Evolutionary conservation across 306 rosid species (phyloP).

Genomic region (Rubus idaeus): DNA sequence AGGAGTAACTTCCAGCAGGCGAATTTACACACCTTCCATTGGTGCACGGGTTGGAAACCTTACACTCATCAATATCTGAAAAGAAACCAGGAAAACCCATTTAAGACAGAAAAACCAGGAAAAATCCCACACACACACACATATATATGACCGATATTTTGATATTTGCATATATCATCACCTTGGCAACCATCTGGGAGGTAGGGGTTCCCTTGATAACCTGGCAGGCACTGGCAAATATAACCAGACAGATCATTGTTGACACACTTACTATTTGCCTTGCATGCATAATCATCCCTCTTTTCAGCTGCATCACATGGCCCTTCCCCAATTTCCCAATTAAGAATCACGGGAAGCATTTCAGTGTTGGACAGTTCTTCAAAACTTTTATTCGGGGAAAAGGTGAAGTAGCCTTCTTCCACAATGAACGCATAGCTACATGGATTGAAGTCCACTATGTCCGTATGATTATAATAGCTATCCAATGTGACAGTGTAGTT

Average conservation of each 20-base stretch:
- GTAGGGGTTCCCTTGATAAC: conserved; percentile 10
- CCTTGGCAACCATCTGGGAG: conserved; percentile 8
- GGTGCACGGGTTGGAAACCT: conserved; percentile 7
- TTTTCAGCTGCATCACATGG: background rate
- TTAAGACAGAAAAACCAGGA: too few species aligned
- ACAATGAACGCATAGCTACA: background rate
- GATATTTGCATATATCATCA: background rate
- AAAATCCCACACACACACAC: too few species aligned
- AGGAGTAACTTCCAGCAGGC: background rate
- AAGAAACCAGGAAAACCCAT: background rate
- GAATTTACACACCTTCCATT: background rate
- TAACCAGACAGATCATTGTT: background rate
- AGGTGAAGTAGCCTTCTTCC: background rate
- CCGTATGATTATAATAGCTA: background rate
- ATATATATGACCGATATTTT: too few species aligned
- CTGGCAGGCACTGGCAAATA: background rate
- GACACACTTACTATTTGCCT: background rate
- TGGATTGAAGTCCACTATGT: background rate
- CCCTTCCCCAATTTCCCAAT: background rate
- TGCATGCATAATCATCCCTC: background rate
- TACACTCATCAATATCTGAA: conserved; percentile 43
- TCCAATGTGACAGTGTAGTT: background rate
- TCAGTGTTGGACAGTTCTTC: too few species aligned
- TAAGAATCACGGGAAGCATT: background rate
- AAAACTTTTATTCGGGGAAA: background rate